These are phyloP conservation scores for Geotrichum restrictum DNA, from an alignment of 1,139 yeast genomes.

Conservation along the genomic window DNA sequence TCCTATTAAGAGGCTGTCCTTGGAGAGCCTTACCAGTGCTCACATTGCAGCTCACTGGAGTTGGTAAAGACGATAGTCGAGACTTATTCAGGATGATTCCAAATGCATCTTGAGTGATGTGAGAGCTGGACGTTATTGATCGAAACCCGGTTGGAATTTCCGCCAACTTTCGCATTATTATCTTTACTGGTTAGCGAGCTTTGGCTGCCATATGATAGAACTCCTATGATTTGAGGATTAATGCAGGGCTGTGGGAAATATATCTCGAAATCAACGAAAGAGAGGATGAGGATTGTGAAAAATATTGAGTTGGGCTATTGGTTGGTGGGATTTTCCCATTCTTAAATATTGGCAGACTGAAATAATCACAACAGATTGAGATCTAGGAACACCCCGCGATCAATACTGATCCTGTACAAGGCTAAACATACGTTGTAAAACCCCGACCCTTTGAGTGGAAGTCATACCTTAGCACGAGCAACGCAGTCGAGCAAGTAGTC, in stretches of 20 bases:
- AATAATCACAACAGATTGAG: neutral
- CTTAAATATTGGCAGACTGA: conserved; percentile 5
- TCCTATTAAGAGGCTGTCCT: neutral
- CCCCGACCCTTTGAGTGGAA: no score
- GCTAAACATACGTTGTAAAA: no score
- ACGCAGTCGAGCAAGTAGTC: no score
- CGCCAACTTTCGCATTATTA: conserved; percentile 10
- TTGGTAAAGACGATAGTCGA: conserved; percentile 9
- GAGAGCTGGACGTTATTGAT: conserved; percentile 4
- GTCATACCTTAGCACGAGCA: no score
- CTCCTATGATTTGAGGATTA: neutral
- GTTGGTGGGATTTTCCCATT: conserved; percentile 8
- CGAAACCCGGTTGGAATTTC: conserved; percentile 9
- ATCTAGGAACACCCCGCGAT: no score
- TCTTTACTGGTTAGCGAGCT: neutral
- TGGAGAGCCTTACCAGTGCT: neutral
- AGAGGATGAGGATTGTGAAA: conserved; percentile 1
- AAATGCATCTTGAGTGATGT: conserved; percentile 1
- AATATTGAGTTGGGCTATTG: conserved; percentile 6
- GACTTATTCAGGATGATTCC: conserved; percentile 5
- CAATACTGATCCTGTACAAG: no score
- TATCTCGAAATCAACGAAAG: neutral
- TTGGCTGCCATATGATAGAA: no score
- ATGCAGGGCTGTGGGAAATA: neutral
- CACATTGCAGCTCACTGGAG: neutral